Conservation (phyloP, 768 basidiomycete species). For the Leucosporidium yakuticum region DNA sequence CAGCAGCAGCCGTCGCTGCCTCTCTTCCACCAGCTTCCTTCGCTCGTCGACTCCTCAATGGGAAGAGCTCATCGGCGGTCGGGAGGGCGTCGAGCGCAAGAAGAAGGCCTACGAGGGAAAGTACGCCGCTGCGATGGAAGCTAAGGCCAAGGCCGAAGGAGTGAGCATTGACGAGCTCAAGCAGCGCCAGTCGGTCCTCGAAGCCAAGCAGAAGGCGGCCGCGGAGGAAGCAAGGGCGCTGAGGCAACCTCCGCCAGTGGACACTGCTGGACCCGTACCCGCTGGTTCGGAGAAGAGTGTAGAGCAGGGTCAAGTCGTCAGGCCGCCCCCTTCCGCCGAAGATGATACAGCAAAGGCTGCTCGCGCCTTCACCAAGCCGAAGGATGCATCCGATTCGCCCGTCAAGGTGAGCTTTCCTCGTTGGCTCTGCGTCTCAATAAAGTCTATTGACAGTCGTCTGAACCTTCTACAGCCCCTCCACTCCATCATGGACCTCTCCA, state of each 20-base stretch:
- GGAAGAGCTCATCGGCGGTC: constrained; percentile 34
- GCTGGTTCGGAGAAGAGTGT: neutral
- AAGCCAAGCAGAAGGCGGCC: too few species aligned
- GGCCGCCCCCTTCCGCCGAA: constrained; percentile 15
- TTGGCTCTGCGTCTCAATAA: accelerated
- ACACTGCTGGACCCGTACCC: constrained; percentile 5
- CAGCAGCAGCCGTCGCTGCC: neutral
- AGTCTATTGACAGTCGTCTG: neutral
- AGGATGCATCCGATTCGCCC: constrained; percentile 11
- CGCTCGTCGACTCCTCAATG: constrained; percentile 18
- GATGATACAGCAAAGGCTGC: neutral
- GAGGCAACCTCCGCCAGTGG: constrained; percentile 5
- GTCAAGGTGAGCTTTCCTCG: constrained; percentile 41
- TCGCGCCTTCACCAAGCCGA: neutral
- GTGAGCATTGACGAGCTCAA: constrained; percentile 23
- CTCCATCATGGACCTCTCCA: constrained; percentile 69
- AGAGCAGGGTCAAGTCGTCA: constrained; percentile 13
- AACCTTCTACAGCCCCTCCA: constrained; percentile 60
- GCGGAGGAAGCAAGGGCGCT: constrained; percentile 1
- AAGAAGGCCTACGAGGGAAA: constrained; percentile 20
- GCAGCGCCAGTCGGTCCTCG: neutral
- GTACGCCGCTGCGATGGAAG: constrained; percentile 24
- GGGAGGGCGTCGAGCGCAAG: constrained; percentile 20
- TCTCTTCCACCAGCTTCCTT: neutral
- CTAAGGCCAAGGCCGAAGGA: constrained; percentile 24